Base-by-base conservation (phyloP, 2,329 filamentous ascomycete species). In the Cladophialophora chaetospira region DNA sequence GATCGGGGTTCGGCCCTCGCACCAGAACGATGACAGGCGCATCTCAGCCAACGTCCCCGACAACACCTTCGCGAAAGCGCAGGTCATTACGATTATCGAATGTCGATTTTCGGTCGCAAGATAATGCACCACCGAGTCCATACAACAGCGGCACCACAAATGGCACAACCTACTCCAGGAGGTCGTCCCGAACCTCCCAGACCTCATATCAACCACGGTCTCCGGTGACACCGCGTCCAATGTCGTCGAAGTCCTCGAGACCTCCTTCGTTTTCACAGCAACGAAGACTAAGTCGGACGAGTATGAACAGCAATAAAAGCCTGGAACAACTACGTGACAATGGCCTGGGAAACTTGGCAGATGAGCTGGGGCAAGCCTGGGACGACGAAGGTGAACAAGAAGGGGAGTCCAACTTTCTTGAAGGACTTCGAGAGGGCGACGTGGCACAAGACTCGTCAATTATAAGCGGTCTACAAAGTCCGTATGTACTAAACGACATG, bases 311-410 rank as follows among this genome's bases (percentile, higher is more conserved):
- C 57, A 53, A 61, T 21, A 50, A 51, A 19, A 63, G 61, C 38
- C 40, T 60, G 25, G 60, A 58, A 44, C 60, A 56, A 40, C 19
- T 57, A 19, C 69, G 66, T 13, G 73, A 68, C 51, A 83, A 75
- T 40, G 83, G 82, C 8, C 69, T 85, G 50, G 84, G 83, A 21
- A 86, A 81, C 62, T 69, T 87, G 48, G 84, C 84, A 25, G 84
- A 87, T 66, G 84, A 87, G 67, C 71, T 87, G 21, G 84, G 80
- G 23, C 80, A 83, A 63, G 79, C 79, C n/a, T 82, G 79, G 75
- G 80, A 77, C 61, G 76, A 77, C 33, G 80, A 81, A 25, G 79
- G 79, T 43, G 74, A 72, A 11, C 79, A 79, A 44, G 74, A 72
- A 13, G 75, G 74, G 21, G 77, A 79, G 49, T 74, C 71, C 9